Conservation (phyloP, 2,329 filamentous ascomycete genomes). For the Myriosclerotinia duriaeana region DNA sequence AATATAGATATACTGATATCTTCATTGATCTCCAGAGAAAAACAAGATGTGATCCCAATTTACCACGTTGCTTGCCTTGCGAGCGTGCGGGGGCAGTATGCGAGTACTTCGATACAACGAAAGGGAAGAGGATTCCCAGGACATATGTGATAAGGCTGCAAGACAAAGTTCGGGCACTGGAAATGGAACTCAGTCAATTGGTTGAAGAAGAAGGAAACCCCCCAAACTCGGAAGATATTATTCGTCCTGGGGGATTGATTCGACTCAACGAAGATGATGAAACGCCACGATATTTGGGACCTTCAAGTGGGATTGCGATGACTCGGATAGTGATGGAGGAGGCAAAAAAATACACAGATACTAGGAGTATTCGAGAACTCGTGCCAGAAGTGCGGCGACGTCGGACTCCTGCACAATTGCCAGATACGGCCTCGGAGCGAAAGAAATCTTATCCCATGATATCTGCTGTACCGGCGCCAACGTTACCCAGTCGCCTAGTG, state of each 20-base stretch:
- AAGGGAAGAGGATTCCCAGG: constrained; percentile 80
- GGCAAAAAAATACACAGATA: constrained; percentile 88
- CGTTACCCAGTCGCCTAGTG: constrained; percentile 70
- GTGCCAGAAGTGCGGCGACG: constrained; percentile 71
- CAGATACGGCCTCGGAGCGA: constrained; percentile 53
- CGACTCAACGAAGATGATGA: constrained; percentile 83
- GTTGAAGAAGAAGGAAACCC: constrained; percentile 73
- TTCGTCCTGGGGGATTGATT: constrained; percentile 82
- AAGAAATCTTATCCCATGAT: constrained; percentile 91
- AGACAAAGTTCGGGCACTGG: constrained; percentile 77
- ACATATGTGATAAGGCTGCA: constrained; percentile 92
- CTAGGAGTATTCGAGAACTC: constrained; percentile 87
- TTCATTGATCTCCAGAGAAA: constrained; percentile 61
- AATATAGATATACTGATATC: constrained; percentile 43
- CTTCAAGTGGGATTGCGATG: constrained; percentile 94
- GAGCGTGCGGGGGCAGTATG: constrained; percentile 87
- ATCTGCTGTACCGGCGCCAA: constrained; percentile 76
- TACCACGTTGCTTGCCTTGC: constrained; percentile 89
- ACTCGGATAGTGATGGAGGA: constrained; percentile 94
- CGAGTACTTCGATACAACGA: constrained; percentile 92
- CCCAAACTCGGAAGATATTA: constrained; percentile 77
- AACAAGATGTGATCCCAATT: constrained; percentile 89
- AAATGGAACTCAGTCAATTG: constrained; percentile 75
- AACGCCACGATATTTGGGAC: constrained; percentile 81
- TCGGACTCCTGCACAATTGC: constrained; percentile 65